Evolutionary conservation across 495 filamentous ascomycete genomes (phyloP).

Genomic region (Penicillium longicatenatum): DNA sequence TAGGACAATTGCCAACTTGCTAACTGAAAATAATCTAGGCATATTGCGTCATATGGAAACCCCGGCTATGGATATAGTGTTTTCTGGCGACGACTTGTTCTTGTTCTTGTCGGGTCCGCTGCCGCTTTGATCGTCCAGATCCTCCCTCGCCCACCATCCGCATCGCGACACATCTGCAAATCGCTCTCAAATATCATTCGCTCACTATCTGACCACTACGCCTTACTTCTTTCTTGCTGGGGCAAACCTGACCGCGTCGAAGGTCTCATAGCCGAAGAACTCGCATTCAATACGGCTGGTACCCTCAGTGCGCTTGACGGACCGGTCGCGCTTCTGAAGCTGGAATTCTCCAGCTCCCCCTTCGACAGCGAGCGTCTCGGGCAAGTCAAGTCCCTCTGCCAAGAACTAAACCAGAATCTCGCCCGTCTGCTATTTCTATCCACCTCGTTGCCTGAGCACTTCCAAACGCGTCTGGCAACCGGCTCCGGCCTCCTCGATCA

Average conservation of each 20-base stretch:
- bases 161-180: constrained; percentile 43
- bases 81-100: constrained; percentile 47
- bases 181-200: constrained; percentile 41
- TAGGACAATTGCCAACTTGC: background rate
- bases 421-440: constrained; percentile 39
- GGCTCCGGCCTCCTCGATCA: constrained; percentile 40
- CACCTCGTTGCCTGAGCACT: constrained; percentile 32
- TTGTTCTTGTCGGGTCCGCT: constrained; percentile 43
- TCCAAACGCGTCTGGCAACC: constrained; percentile 31
- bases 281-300: constrained; percentile 38
- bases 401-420: constrained; percentile 38
- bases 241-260: constrained; percentile 28
- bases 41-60: constrained; percentile 43
- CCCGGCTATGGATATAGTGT: constrained; percentile 46
- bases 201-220: constrained; percentile 46
- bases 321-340: constrained; percentile 35
- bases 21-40: constrained; percentile 14
- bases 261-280: constrained; percentile 33
- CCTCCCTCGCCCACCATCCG: constrained; percentile 47
- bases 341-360: constrained; percentile 45
- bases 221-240: constrained; percentile 47
- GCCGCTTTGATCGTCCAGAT: constrained; percentile 44
- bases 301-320: constrained; percentile 32
- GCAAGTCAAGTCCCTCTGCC: constrained; percentile 39
- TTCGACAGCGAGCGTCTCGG: constrained; percentile 40